Conservation (phyloP, 805 yeast genomes). For the Yarrowia porcina region DNA sequence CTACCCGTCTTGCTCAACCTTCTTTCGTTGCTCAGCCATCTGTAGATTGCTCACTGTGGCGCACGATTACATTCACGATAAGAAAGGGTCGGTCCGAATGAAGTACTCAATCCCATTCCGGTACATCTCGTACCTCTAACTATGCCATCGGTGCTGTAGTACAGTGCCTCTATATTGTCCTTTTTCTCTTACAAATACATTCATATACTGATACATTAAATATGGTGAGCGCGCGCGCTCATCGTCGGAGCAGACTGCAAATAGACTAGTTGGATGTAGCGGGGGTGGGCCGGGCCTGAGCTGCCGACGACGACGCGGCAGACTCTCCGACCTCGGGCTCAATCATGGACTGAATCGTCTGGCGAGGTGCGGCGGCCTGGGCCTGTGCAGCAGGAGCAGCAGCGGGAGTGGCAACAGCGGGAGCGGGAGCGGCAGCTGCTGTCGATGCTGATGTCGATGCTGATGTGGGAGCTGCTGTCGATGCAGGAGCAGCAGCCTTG, state of each 20-base stretch:
- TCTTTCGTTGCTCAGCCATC: not conserved
- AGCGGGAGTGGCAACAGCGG: too few species aligned
- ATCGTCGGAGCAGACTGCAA: not conserved
- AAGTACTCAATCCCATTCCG: too few species aligned
- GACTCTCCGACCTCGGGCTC: constrained; percentile 9
- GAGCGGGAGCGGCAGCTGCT: too few species aligned
- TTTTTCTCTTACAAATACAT: not conserved
- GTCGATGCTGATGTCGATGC: not conserved
- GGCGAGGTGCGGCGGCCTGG: not conserved
- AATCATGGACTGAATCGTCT: constrained; percentile 10
- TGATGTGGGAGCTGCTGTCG: too few species aligned
- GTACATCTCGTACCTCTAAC: too few species aligned
- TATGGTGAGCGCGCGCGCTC: not conserved
- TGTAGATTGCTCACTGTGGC: not conserved
- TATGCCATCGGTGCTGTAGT: too few species aligned
- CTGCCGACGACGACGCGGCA: not conserved
- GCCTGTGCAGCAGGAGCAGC: too few species aligned
- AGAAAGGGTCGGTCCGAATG: not conserved
- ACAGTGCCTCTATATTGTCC: not conserved
- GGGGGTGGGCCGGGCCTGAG: not conserved
- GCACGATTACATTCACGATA: not conserved
- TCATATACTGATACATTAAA: constrained; percentile 22
- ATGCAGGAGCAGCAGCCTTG: too few species aligned
- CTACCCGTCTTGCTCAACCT: not conserved
- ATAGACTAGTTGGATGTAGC: constrained; percentile 4